Evolutionary conservation across 2,329 filamentous ascomycete species (phyloP), one percentile per base, ranked within the genome.

Genomic region (Talaromyces sp.): DNA sequence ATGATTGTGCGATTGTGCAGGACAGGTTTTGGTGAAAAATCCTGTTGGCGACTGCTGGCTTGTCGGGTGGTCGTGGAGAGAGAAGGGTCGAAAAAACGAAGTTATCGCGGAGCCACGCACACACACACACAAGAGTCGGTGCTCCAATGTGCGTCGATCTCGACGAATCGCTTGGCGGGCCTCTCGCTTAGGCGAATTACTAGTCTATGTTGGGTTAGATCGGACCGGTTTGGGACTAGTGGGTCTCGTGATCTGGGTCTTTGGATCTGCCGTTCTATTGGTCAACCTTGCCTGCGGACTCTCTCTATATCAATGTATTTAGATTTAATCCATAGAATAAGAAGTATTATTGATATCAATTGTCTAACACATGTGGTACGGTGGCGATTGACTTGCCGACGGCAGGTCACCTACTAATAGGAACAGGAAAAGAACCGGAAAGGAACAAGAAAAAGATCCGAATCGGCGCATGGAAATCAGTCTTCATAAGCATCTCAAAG

Each of bases 1-100:
- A 88, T 88, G 76, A 75, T 86, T 63, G 61, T 42, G 61, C 56
- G 56, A 27, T 7, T 28, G 27, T 53, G 68, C 65, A 67, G 68
- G 44, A 47, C 44, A 70, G 65, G 63, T 68, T 64, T 23, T 67
- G 50, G 50, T 52, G 50, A 52, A 23, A 23, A 16, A 52, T 52
- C 50, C 50, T 52, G 50, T 53, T 68, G 71, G 70, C 68, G 68
- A 65, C 68, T 73, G 70, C 66, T 67, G 33, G 54, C 56, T 53
- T 53, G 50, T 53, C 50, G 50, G 30, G 27, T 53, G 50, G 44
- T 53, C 50, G 50, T 53, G 50, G 50, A 18, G 47, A 31, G 16
- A 53, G 50, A 31, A 8, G 28, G 34, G 16, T 36, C 23, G 50
- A 53, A 53, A 53, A 53, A 53, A 53, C 27, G 50, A 53, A 53